Evolutionary conservation across 352 stramenopile genomes (phyloP), one percentile per base, ranked within the genome.

Genomic region (Phytopythium oedochilum): DNA sequence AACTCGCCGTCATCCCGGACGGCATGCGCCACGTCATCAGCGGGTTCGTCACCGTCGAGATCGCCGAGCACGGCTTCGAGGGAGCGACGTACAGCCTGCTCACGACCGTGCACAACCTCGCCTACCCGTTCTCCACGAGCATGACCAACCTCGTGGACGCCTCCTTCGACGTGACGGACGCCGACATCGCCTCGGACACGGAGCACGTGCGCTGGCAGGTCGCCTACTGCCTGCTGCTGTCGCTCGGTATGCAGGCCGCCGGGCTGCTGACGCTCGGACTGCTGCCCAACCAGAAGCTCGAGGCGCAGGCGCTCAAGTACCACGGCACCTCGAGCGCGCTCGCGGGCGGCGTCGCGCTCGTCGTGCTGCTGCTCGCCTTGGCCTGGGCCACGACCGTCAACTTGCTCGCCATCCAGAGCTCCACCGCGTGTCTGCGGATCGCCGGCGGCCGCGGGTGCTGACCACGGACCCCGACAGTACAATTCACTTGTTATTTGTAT

Each of bases 1-100:
- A 86, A 31, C 58, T 88, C 39, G 66, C 73, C 1, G 71, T 77
- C 25, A 73, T 89, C 42, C 76, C 78, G 3, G 74, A 83, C 34
- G 76, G 75, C 36, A 89, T 89, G 67, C 70, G 73, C 11, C 73
- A 78, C 46, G 61, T 91, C 15, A 70, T 88, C 43, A 51, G 71
- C 6, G 73, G 71, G 9, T 89, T 87, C 35, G 76, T 79, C 31
- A 87, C 73, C 0, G 77, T 89, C 43, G 82, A 92, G 59, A 75
- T 90, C 47, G 72, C 78, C 7, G 80, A 92, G 39, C 72, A 78
- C 45, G 81, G 81, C 55, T 86, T 85, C 47, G 81, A 92, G 70
- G 71, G 74, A 10, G 68, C 75, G 15, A 88, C 68, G 25, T 85
- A 86, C 39, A 81, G 73, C 34, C 54, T 92, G 54, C 55, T 89